Conservation (phyloP, 2,329 filamentous ascomycete genomes). For the Hymenoscyphus salicellus region DNA sequence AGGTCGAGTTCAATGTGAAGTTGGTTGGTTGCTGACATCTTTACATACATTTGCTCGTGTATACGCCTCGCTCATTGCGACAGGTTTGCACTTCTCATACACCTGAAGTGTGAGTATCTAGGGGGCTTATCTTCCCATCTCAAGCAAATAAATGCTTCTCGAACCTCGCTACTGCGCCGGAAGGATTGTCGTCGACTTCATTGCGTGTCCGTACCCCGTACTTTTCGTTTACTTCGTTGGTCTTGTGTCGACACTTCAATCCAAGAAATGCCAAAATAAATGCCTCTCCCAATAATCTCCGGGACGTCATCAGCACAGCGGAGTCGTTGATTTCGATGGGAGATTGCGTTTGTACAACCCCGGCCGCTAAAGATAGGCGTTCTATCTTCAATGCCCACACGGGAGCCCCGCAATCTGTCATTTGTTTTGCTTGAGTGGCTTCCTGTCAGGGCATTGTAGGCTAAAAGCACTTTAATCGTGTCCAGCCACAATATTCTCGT, state of each 20-base stretch:
- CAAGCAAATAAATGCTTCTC: no score
- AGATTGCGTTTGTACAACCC: slow-evolving; percentile 5
- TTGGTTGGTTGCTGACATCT: neutral
- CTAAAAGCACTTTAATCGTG: neutral
- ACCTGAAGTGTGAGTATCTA: no score
- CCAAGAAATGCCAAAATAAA: slow-evolving; percentile 2
- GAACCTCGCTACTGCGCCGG: no score
- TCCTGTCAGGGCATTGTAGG: neutral
- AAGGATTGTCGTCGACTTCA: no score
- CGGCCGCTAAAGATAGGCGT: neutral
- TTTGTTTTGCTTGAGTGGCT: neutral
- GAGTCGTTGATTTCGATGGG: slow-evolving; percentile 11
- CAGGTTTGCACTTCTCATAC: no score
- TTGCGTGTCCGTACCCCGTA: no score
- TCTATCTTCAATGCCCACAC: neutral
- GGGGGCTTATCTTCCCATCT: no score
- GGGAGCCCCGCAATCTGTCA: neutral
- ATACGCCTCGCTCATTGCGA: neutral
- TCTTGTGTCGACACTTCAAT: neutral
- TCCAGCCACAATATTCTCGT: neutral
- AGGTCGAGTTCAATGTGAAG: neutral
- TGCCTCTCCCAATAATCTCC: slow-evolving; percentile 12
- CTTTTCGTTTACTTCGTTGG: neutral
- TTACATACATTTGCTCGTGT: neutral
- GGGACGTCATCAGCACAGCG: slow-evolving; percentile 16